Conservation (phyloP, 805 yeast species). For the Yamadazyma scolyti region DNA sequence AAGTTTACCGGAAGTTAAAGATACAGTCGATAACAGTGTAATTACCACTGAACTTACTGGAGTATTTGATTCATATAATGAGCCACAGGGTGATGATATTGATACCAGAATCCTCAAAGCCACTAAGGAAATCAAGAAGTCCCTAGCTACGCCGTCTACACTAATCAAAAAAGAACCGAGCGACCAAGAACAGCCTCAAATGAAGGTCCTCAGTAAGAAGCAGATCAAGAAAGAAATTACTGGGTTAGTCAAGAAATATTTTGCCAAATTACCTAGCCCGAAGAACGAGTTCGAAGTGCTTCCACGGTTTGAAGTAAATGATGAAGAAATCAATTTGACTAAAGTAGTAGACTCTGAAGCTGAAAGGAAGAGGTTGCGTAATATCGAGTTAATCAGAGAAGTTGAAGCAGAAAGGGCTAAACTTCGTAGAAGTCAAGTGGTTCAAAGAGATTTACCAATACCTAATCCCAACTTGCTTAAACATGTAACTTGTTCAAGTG, state of each 20-base stretch:
- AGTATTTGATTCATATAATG: slow-evolving; percentile 6
- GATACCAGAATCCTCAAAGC: slow-evolving; percentile 33
- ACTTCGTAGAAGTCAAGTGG: slow-evolving; percentile 43
- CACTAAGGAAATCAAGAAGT: slow-evolving; percentile 27
- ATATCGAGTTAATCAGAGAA: slow-evolving; percentile 18
- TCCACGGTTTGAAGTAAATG: slow-evolving; percentile 27
- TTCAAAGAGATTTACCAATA: slow-evolving; percentile 42
- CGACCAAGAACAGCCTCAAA: background rate
- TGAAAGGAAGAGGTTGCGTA: slow-evolving; percentile 19
- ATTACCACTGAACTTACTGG: slow-evolving; percentile 18
- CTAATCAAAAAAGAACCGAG: background rate
- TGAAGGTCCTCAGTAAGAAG: background rate
- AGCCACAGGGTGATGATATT: slow-evolving; percentile 16
- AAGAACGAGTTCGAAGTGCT: slow-evolving; percentile 29
- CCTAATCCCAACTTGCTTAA: slow-evolving; percentile 26
- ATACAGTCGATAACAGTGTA: slow-evolving; percentile 3
- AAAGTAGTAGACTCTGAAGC: slow-evolving; percentile 22
- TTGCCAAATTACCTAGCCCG: slow-evolving; percentile 35
- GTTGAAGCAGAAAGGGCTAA: slow-evolving; percentile 25
- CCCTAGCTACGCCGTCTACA: slow-evolving; percentile 9
- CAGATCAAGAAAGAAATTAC: slow-evolving; percentile 9
- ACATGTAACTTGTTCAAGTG: background rate
- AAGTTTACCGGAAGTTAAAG: slow-evolving; percentile 6
- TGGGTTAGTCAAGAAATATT: slow-evolving; percentile 11
- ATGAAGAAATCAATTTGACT: slow-evolving; percentile 13